Percentiles rank a stretch among this genome's conserved stretches.
Conservation (phyloP, 2,329 filamentous ascomycete genomes). For the Penicillium nordicum region DNA sequence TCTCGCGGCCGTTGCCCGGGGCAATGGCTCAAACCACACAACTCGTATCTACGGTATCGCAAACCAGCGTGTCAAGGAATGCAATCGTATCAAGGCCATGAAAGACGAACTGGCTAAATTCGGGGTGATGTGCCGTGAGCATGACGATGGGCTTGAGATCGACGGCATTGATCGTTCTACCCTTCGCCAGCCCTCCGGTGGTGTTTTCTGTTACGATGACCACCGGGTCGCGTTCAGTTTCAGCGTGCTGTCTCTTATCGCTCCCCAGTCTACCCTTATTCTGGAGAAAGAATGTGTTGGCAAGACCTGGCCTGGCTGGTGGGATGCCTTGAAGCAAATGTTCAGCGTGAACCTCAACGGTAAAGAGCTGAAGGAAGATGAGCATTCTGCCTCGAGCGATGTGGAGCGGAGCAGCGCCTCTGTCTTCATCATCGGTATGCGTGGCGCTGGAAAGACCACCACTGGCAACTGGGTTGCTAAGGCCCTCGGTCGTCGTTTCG, state of each 20-base stretch:
- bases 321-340: conserved; percentile 77
- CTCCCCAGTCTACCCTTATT: conserved; percentile 69
- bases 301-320: conserved; percentile 99
- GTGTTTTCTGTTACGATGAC: conserved; percentile 92
- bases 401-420: conserved; percentile 55
- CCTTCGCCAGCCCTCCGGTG: conserved; percentile 56
- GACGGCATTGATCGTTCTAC: conserved; percentile 55
- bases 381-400: conserved; percentile 36
- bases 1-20: conserved; percentile 80
- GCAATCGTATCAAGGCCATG: conserved; percentile 95
- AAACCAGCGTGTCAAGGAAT: conserved; percentile 97
- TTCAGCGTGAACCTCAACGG: conserved; percentile 78
- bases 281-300: conserved; percentile 88
- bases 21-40: conserved; percentile 57
- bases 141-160: conserved; percentile 84
- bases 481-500: conserved; percentile 69
- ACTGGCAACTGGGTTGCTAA: conserved; percentile 80
- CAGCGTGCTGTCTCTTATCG: conserved; percentile 74
- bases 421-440: conserved; percentile 94
- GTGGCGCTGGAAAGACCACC: conserved; percentile 94
- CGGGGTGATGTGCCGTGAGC: conserved; percentile 77
- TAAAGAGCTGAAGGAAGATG: conserved; percentile 54
- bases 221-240: conserved; percentile 99
- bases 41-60: conserved; percentile 92
- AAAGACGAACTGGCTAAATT: conserved; percentile 92